Conservation (phyloP, 345 rosid species). For the Rhizophora apiculata region DNA sequence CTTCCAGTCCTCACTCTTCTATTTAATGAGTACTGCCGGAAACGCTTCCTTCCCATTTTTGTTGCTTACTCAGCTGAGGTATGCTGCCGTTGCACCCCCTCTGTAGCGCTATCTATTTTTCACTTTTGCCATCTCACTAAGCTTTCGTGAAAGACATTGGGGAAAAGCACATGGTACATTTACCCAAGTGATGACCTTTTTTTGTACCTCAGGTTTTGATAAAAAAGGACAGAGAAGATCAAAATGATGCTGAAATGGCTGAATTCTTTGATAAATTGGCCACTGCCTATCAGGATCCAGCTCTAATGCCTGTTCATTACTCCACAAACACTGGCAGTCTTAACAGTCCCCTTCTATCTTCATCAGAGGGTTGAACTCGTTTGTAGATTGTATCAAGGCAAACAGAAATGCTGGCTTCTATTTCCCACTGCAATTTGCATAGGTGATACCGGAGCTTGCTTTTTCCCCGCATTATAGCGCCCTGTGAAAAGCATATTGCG, state of each 20-base stretch:
- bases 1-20: constrained; percentile 83
- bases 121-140: too few species aligned
- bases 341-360: constrained; percentile 60
- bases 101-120: neutral
- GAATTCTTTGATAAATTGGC: constrained; percentile 56
- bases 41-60: constrained; percentile 85
- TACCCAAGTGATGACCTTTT: constrained; percentile 4
- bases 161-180: neutral
- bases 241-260: constrained; percentile 45
- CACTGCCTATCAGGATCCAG: constrained; percentile 79
- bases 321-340: constrained; percentile 51
- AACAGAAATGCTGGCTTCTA: neutral
- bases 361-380: constrained; percentile 33
- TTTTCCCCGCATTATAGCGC: neutral
- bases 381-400: neutral
- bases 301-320: constrained; percentile 56
- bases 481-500: too few species aligned
- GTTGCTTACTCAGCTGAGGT: constrained; percentile 86
- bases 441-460: neutral
- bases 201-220: constrained; percentile 51
- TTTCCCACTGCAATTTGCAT: constrained; percentile 5
- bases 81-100: constrained; percentile 3
- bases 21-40: constrained; percentile 93
- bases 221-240: constrained; percentile 70
- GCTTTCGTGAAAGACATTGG: too few species aligned